phyloP scores from a whole-genome alignment of 441 rosid species.

The Aquilaria agallochum region DNA sequence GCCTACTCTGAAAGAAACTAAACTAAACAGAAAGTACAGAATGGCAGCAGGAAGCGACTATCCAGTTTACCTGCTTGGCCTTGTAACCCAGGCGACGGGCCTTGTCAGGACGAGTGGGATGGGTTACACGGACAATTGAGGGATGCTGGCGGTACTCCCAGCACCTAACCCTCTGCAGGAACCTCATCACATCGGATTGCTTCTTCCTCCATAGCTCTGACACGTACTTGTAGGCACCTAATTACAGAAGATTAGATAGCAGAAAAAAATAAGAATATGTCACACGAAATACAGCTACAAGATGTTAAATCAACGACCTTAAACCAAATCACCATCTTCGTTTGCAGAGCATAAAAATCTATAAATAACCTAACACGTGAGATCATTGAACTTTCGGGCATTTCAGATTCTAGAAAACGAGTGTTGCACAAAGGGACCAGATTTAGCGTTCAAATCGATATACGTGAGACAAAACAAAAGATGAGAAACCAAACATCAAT shows the following conservation, averaged over 20 bases:
- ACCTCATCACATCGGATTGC: slow-evolving; percentile 77
- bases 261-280: neutral
- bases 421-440: neutral
- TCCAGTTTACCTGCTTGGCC: slow-evolving; percentile 54
- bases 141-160: slow-evolving; percentile 80
- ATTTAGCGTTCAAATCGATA: neutral
- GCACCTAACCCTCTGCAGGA: slow-evolving; percentile 72
- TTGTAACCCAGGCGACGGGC: slow-evolving; percentile 72
- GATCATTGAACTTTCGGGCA: neutral
- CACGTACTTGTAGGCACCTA: slow-evolving; percentile 49
- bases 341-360: neutral
- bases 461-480: neutral
- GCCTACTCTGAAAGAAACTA: neutral
- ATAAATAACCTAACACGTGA: neutral
- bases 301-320: neutral
- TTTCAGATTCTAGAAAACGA: neutral
- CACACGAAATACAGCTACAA: neutral
- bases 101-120: slow-evolving; percentile 67
- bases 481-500: neutral
- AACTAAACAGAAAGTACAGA: neutral
- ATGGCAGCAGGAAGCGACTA: neutral
- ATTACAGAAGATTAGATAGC: neutral
- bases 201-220: slow-evolving; percentile 63
- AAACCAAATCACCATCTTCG: too few relatives aligned
- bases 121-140: slow-evolving; percentile 57